Base-by-base conservation (phyloP, 805 yeast species). In the Candida patagonica region DNA sequence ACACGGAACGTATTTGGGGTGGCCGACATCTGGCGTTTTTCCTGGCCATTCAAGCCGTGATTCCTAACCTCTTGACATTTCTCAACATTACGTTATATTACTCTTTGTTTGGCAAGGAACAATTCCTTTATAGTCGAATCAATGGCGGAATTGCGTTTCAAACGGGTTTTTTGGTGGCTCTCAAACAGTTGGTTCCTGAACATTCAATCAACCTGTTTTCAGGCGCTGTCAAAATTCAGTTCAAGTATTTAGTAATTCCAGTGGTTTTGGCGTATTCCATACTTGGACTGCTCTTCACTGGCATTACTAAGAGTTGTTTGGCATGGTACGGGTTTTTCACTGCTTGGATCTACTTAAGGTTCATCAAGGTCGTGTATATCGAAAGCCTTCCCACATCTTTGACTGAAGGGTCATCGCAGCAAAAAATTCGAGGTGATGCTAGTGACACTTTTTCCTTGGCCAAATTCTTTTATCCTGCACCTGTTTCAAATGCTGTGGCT, bases 381-480 rank as follows among this genome's bases (percentile, higher is more conserved):
- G 80, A 74, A 40, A 76, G 74, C 31, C 57, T 67, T 10, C 67
- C 48, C 16, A 23, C 29, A 7, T 45, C 53, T 12, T 30, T 47
- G 30, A 44, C 51, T 13, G 39, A 36, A 21, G 42, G 40, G 22
- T 36, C 41, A 5, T 37, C 38, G 16, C 40, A 45, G 10, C 43
- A 38, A 23, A 43, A 68, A 19, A 61, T 78, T 7, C 59, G 73
- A 21, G 96, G 96, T 26, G 96, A 87, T 58, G 95, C 96, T 0
- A 79, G 94, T 0, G 96, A 88, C 50, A 82, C 94, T 1, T 88
- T 88, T 66, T 77, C 85, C 41, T 68, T 88, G 45, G 78, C 79
- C 23, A 80, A 82, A 52, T 85, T 88, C 56, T 88, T 88, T 74
- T 48, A 49, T 30, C 96, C 96, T 1, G 75, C 67, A 35, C 53